Percentiles rank a stretch among this genome's conserved stretches.
Evolutionary conservation across 139 green algal species (phyloP).

Genomic region (Micractinium sp.): DNA sequence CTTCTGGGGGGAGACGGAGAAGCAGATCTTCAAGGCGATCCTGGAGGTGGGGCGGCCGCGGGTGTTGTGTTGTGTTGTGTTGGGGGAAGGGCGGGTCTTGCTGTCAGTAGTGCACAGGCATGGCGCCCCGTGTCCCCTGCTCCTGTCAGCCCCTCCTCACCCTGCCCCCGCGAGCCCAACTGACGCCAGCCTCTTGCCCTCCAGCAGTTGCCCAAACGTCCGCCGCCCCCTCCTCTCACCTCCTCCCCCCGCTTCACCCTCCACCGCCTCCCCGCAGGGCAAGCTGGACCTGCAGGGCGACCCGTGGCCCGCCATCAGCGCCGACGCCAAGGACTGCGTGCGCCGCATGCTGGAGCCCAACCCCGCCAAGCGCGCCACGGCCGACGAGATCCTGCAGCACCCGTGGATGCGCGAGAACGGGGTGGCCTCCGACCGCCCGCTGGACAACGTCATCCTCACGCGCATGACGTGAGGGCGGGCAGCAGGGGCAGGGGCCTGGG

Average conservation of each 20-base stretch:
- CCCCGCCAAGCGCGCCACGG: constrained; percentile 26
- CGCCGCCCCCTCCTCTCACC: background rate
- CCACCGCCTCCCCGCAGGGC: constrained; percentile 26
- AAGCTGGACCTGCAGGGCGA: constrained; percentile 75
- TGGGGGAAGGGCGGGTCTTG: background rate
- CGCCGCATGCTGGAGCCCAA: constrained; percentile 76
- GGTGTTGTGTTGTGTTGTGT: background rate
- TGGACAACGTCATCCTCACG: constrained; percentile 75
- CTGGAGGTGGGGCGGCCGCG: constrained; percentile 47
- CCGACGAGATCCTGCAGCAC: constrained; percentile 41
- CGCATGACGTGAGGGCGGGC: constrained; percentile 54
- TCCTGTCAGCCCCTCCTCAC: too few species aligned
- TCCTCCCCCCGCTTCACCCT: background rate
- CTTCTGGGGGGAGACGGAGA: constrained; percentile 93
- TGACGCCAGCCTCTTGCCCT: too few species aligned
- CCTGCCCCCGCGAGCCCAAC: too few species aligned
- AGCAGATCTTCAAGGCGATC: constrained; percentile 88
- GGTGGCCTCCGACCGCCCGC: constrained; percentile 50
- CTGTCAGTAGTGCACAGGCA: too few species aligned
- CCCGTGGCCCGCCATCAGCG: constrained; percentile 77
- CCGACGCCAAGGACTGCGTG: constrained; percentile 84
- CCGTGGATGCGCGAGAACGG: constrained; percentile 65
- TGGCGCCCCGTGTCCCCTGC: too few species aligned
- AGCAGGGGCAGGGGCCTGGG: too few species aligned
- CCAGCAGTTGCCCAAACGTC: too few species aligned